Evolutionary conservation across 176 grass and related monocot genomes (phyloP), one percentile per base, ranked within the genome.

Genomic region (Carex cristatella): DNA sequence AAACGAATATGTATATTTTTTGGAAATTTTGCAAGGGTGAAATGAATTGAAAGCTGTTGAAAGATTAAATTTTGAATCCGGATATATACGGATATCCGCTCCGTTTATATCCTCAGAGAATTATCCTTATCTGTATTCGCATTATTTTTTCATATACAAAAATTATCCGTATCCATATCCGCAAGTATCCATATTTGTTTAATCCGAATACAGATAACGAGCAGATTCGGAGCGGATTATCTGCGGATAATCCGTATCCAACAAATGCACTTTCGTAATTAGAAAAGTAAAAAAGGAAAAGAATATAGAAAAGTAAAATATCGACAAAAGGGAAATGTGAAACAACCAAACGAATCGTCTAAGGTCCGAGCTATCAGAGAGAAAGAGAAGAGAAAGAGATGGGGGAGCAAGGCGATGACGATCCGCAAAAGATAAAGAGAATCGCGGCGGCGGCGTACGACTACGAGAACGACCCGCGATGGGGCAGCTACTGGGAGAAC

Each of bases 401-500:
- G 83, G 65, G 59, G 58, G 88, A 89, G 10, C 75, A 54, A 62
- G 60, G 62, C 7, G 80, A 57, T 32, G 37, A 58, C 59, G 89
- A 91, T 60, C 75, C 74, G 38, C 86, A 87, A 61, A 82, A 66
- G 77, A 66, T 87, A 76, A 88, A 86, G 54, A 68, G 31, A 54
- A 81, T 79, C 5, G 84, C 81, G 46, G 88, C 92, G 79, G 89
- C 87, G 81, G 86, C 81, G 35, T 91, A 93, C 84, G 91, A 91
- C 86, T 93, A 90, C 82, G 89, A 90, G 19, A 86, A 65, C 56
- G 86, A 91, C 62, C 67, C 84, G 37, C 88, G 88, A 89, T 90
- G 94, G 88, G 60, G 71, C 27, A 83, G 74, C 46, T 90, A 90
- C 86, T 89, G 82, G 65, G 79, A 78, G 19, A 90, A 87, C 86